A percentile compares a stretch with the other conserved stretches of the same genome.
Conservation (phyloP, 2,329 filamentous ascomycete genomes). For the Ustulina deusta region DNA sequence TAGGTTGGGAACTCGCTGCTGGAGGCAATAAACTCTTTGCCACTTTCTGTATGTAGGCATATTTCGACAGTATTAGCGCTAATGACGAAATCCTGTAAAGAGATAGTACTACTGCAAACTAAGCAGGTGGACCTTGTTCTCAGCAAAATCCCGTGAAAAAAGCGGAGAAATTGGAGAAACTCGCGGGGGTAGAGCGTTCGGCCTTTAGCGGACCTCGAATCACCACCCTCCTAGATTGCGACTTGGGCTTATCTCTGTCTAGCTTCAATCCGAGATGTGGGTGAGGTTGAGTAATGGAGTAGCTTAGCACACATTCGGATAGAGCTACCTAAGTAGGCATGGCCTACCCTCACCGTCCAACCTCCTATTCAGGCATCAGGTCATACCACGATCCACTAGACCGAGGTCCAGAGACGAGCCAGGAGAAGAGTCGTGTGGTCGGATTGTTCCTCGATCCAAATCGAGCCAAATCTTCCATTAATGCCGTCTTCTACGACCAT, state of each 20-base stretch:
- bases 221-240: background rate
- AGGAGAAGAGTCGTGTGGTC: background rate
- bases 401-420: background rate
- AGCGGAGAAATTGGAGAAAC: background rate
- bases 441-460: too few relatives aligned
- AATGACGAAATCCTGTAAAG: constrained; percentile 8
- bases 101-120: background rate
- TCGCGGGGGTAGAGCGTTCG: background rate
- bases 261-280: too few relatives aligned
- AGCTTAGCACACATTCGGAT: too few relatives aligned
- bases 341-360: too few relatives aligned
- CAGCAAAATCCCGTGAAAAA: background rate
- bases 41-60: background rate
- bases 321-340: too few relatives aligned
- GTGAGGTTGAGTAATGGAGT: too few relatives aligned
- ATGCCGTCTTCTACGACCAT: background rate
- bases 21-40: background rate
- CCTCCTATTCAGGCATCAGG: too few relatives aligned
- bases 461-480: background rate
- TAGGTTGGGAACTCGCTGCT: background rate
- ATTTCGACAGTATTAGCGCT: background rate
- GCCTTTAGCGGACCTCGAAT: background rate
- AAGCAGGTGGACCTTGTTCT: constrained; percentile 4
- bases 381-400: background rate
- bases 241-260: too few relatives aligned